phyloP scores from a whole-genome alignment of 805 yeast species.

The Lipomyces mesembrius region DNA sequence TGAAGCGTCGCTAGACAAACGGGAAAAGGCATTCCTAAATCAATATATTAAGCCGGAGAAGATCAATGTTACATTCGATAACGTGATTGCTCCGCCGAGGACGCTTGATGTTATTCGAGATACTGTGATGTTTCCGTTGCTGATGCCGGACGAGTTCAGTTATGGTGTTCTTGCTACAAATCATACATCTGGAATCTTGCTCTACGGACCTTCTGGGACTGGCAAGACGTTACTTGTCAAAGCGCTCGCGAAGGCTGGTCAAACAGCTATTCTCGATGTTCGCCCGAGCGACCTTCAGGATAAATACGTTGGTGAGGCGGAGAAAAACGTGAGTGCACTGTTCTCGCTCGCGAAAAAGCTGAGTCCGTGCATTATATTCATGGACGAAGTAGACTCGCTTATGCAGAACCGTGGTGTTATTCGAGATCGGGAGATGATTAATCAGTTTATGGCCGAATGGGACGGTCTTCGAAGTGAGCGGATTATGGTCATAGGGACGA shows the following conservation, averaged over 20 bases:
- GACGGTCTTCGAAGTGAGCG: constrained; percentile 99
- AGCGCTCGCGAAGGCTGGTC: constrained; percentile 97
- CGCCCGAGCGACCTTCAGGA: constrained; percentile 99
- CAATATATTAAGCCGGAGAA: constrained; percentile 28
- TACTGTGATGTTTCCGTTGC: constrained; percentile 25
- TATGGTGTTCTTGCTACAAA: constrained; percentile 33
- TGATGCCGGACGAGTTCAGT: constrained; percentile 35
- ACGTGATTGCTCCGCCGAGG: constrained; percentile 26
- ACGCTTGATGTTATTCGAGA: constrained; percentile 31
- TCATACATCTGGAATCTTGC: constrained; percentile 81
- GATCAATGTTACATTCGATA: constrained; percentile 22
- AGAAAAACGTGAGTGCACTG: constrained; percentile 94
- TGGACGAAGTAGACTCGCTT: constrained; percentile 98
- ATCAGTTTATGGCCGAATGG: constrained; percentile 97
- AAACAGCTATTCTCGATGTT: constrained; percentile 94
- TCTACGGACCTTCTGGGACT: constrained; percentile 99
- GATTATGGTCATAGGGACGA: constrained; percentile 97
- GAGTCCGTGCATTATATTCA: constrained; percentile 95
- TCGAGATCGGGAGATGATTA: constrained; percentile 93
- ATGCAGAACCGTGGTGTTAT: constrained; percentile 85
- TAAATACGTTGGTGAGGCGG: constrained; percentile 96
- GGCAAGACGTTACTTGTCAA: constrained; percentile 95
- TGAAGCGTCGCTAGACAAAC: constrained; percentile 21
- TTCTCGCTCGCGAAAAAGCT: constrained; percentile 96
- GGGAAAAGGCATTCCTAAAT: constrained; percentile 24